Base-by-base conservation (phyloP, 75 land plant species). In the Sequoia sempervirens region DNA sequence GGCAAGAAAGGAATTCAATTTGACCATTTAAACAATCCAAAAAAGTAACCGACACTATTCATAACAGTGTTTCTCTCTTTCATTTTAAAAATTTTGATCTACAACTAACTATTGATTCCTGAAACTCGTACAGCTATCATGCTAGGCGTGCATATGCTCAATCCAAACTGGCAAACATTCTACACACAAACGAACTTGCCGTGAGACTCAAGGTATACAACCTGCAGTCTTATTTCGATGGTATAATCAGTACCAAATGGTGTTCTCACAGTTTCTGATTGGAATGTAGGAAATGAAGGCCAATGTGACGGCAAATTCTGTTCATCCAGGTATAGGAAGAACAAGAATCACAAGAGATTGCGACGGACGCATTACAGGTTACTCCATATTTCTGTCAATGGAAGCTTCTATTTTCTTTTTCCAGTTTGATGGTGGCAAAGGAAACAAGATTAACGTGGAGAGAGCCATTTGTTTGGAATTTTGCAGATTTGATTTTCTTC, bases 161-260 rank as follows among this genome's bases (percentile, higher is more conserved):
- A 70, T 93, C 99, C 34, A 95, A 96, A 86, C 94, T 96, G 34
- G 99, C 97, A 47, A 94, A 90, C 79, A 92, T 96, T 54, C 85
- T 96, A 61, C 96, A 95, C 82, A 87, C 94, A 82, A 90, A 89
- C 81, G 94, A 95, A 80, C 89, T 96, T 38, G 86, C 94, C 13
- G 80, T 34, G 50, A 84, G 89, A 78, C 85, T 96, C 47, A 86
- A 91, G 94, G 97, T 91, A 80, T 6, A 32, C 15, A 53, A 68
- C 28, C 47, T 76, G 18, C 46, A 80, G 79, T 84, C 53, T 56
- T 87, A 10, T 84, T 87, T 50, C 6, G 13, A 85, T 76, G 34
- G 84, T 84, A 26, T 84, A 89, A 30, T 86, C 82, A 80, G 86
- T 89, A 34, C 78, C 46, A 43, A 40, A 40, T 1, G 46, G 46